Evolutionary conservation across 768 basidiomycete genomes (phyloP), one percentile per base, ranked within the genome.

Genomic region (Termitomyces sp.): DNA sequence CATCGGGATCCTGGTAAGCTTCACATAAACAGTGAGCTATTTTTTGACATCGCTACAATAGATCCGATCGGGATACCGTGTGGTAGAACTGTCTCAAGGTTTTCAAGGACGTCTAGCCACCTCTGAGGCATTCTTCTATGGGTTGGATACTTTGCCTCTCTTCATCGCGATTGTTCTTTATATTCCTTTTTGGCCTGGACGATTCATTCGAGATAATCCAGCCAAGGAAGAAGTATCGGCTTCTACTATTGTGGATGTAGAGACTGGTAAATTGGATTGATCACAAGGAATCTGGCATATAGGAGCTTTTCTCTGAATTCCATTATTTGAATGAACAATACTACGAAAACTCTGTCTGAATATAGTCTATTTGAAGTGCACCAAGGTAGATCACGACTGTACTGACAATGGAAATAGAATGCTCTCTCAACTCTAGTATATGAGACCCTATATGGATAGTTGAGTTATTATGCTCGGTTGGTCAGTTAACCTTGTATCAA

Each of bases 181-280:
- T 62, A 61, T 75, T 28, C 70, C 80, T n/a, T 83, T 85, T 67
- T 91, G 87, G 86, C 89, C 86, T 1, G 84, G 84, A 3, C 68
- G 78, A 61, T 81, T 81, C 62, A 82, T 83, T 28, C 19, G 21
- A n/a, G 28, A 28, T 28, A 19, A 12, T 10, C 10, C 33, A 6
- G 30, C 43, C 6, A 28, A 46, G 31, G 46, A 33, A 12, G 23
- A 19, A 19, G 19, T 44, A 35, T 12, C 55, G 15, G 12, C 31
- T 48, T 55, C 45, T 5, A 33, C 26, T 8, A 33, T 26, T 43
- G 4, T 21, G 37, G 35, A 21, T 10, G 7, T 0, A 51, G 56
- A 53, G 9, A 37, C 31, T 2, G 8, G 33, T 41, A 53, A 53
- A 23, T 40, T 33, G 19, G 30, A 21, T 5, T 57, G 44, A 57